Conservation (phyloP, 805 yeast species). For the Candida easanensis region DNA sequence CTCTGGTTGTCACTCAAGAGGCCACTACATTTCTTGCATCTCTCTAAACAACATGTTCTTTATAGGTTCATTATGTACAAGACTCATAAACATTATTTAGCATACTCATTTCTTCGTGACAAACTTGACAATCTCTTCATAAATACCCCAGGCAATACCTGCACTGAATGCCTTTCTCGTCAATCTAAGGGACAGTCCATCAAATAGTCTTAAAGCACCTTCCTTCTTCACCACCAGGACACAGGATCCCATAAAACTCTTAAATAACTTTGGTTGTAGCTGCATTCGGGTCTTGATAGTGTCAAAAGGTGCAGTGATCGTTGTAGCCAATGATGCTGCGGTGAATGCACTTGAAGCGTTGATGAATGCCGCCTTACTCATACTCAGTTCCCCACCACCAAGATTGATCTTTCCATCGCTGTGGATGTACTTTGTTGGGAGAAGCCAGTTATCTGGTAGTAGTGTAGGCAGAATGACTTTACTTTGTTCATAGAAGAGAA, state of each 20-base stretch:
- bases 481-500: slow-evolving; percentile 75
- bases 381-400: slow-evolving; percentile 20
- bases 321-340: slow-evolving; percentile 79
- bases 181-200: slow-evolving; percentile 79
- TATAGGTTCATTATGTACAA: neutral
- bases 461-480: slow-evolving; percentile 52
- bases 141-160: slow-evolving; percentile 96
- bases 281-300: slow-evolving; percentile 92
- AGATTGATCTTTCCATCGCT: slow-evolving; percentile 15
- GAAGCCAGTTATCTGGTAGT: slow-evolving; percentile 3
- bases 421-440: neutral
- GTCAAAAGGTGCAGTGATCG: slow-evolving; percentile 92
- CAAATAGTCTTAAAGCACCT: slow-evolving; percentile 59
- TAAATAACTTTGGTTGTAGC: slow-evolving; percentile 50
- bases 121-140: slow-evolving; percentile 73
- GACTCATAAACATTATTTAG: neutral
- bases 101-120: slow-evolving; percentile 1
- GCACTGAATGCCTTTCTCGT: slow-evolving; percentile 87
- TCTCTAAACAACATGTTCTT: neutral
- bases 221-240: slow-evolving; percentile 39
- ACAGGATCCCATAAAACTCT: slow-evolving; percentile 40
- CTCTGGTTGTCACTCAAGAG: slow-evolving; percentile 11
- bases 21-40: neutral
- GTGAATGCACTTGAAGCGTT: slow-evolving; percentile 74
- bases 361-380: slow-evolving; percentile 49